Evolutionary conservation across 2,329 filamentous ascomycete species (phyloP).

Genomic region (Gyromitra esculenta): DNA sequence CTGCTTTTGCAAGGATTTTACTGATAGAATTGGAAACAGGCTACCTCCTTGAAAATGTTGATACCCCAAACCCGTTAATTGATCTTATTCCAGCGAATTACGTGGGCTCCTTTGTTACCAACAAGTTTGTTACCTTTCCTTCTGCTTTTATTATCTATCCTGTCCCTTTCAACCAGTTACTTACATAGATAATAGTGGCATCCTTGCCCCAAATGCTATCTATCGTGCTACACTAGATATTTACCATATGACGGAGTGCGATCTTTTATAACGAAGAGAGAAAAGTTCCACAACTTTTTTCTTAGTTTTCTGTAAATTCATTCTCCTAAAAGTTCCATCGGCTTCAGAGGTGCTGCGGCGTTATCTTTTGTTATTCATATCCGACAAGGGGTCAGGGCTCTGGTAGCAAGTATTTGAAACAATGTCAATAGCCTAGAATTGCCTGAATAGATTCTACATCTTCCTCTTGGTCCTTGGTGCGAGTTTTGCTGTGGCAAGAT

Average conservation of each 20-base stretch:
- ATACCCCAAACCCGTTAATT: conserved; percentile 80
- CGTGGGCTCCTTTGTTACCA: conserved; percentile 85
- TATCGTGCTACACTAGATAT: conserved; percentile 53
- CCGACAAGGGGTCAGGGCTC: not conserved
- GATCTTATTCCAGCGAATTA: conserved; percentile 82
- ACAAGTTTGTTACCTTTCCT: conserved; percentile 69
- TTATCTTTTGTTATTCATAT: not conserved
- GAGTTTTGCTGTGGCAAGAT: not conserved
- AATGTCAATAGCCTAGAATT: not conserved
- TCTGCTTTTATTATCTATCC: not conserved
- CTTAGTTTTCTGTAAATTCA: conserved; percentile 15
- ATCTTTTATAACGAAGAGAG: conserved; percentile 43
- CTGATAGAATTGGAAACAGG: conserved; percentile 62
- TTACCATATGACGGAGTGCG: conserved; percentile 54
- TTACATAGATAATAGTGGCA: conserved; percentile 46
- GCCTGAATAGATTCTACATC: not conserved
- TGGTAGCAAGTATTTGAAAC: not conserved
- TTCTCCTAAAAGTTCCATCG: conserved; percentile 15
- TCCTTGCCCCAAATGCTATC: conserved; percentile 50
- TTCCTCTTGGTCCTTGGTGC: not conserved
- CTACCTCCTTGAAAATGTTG: conserved; percentile 77
- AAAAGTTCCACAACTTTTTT: not conserved
- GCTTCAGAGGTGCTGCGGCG: conserved; percentile 3
- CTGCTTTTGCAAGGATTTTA: not conserved
- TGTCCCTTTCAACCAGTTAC: not conserved